These are phyloP conservation scores for Symbiodinium pilosum DNA, from an alignment of 73 alveolate species.

Conservation along the genomic window DNA sequence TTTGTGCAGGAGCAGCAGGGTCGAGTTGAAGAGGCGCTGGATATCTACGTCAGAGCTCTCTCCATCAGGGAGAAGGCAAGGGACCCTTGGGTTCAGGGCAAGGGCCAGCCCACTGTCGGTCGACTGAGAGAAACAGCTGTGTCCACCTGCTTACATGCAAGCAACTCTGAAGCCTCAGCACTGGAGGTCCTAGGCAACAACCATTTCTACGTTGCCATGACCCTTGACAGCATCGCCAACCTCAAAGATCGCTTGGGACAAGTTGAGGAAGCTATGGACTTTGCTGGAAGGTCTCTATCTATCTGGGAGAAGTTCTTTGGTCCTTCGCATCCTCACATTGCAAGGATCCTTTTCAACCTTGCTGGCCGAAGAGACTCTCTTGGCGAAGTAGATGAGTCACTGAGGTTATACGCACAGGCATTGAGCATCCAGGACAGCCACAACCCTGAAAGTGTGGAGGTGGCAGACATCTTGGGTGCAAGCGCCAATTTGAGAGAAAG, in stretches of 20 bases:
- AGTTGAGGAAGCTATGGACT: slow-evolving; percentile 25
- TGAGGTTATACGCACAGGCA: slow-evolving; percentile 37
- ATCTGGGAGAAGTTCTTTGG: slow-evolving; percentile 73
- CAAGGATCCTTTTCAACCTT: slow-evolving; percentile 70
- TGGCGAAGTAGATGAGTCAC: slow-evolving; percentile 21
- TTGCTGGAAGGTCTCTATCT: slow-evolving; percentile 38
- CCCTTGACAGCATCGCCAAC: slow-evolving; percentile 62
- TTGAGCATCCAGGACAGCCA: slow-evolving; percentile 4
- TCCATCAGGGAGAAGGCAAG: slow-evolving; percentile 41
- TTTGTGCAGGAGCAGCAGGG: slow-evolving; percentile 13
- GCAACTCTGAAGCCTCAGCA: too few species aligned
- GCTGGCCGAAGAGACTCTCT: slow-evolving; percentile 56
- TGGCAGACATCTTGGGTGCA: slow-evolving; percentile 51
- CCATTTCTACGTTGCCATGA: slow-evolving; percentile 78
- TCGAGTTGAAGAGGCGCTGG: slow-evolving; percentile 15
- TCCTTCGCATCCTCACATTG: slow-evolving; percentile 33
- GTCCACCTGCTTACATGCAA: too few species aligned
- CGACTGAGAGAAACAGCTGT: too few species aligned
- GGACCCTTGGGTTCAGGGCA: background rate
- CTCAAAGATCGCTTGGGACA: slow-evolving; percentile 50
- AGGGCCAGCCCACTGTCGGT: too few species aligned
- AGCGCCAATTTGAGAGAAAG: slow-evolving; percentile 23
- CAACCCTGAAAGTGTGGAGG: background rate
- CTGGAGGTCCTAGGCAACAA: slow-evolving; percentile 39
- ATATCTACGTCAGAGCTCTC: slow-evolving; percentile 10